phyloP scores from a whole-genome alignment of 495 filamentous ascomycete species.

The Lepidopterella palustris region DNA sequence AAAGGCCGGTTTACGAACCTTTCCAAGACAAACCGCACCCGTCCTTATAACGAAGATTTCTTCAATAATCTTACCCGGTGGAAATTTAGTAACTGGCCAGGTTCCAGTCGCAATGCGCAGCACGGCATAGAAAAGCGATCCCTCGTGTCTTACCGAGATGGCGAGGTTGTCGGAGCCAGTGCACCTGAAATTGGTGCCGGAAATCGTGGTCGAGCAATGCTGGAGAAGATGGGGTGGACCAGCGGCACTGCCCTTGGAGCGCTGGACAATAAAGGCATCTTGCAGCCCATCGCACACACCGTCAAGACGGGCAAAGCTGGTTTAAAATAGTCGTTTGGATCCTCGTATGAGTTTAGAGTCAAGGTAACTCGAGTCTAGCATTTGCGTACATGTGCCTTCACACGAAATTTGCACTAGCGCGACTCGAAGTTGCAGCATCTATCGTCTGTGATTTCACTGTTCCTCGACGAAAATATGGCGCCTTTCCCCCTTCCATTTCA shows the following conservation, averaged over 20 bases:
- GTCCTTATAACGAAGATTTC: conserved; percentile 41
- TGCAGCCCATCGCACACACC: conserved; percentile 78
- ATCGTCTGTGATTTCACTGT: too few species aligned
- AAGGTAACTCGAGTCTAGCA: too few species aligned
- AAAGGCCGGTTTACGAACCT: conserved; percentile 69
- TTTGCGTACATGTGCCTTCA: too few species aligned
- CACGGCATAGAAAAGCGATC: not conserved
- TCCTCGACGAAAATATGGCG: too few species aligned
- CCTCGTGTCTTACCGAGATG: conserved; percentile 58
- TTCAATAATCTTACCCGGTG: conserved; percentile 22
- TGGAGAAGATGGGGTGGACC: conserved; percentile 98
- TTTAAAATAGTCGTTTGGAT: conserved; percentile 34
- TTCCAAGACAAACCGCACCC: conserved; percentile 62
- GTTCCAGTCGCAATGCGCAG: not conserved
- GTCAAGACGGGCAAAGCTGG: conserved; percentile 82
- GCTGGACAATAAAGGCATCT: conserved; percentile 76
- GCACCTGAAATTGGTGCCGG: conserved; percentile 78
- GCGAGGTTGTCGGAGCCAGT: conserved; percentile 79
- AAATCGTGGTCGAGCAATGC: conserved; percentile 79
- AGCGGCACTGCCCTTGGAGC: conserved; percentile 82
- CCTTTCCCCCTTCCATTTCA: too few species aligned
- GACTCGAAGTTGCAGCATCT: too few species aligned
- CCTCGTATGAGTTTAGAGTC: not conserved
- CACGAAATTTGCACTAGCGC: too few species aligned
- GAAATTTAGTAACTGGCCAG: not conserved